A percentile compares a stretch with the other conserved stretches of the same genome.
These are phyloP conservation scores for Escallonia herrerae DNA, from an alignment of 129 eudicot species.

Conservation along the genomic window DNA sequence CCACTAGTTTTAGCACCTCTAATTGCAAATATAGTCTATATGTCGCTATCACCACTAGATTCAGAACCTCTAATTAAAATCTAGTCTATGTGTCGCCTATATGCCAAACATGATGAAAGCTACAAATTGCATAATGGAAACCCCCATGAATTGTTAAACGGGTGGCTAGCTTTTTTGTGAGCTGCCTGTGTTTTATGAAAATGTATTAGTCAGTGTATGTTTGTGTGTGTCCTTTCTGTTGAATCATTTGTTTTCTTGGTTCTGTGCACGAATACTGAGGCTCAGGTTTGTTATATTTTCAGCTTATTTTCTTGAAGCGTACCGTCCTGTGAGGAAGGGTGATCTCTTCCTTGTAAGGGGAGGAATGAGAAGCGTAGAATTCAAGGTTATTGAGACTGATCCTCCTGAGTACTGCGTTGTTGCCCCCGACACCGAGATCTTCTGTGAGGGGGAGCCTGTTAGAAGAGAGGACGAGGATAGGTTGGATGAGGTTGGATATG, in stretches of 20 bases:
- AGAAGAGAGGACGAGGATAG: slow-evolving; percentile 61
- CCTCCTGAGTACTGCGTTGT: slow-evolving; percentile 93
- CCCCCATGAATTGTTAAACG: no score
- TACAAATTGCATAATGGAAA: no score
- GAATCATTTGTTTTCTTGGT: neutral
- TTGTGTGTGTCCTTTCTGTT: no score
- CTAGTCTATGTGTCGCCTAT: no score
- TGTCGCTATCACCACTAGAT: no score
- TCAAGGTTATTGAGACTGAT: slow-evolving; percentile 80
- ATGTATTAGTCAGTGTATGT: no score
- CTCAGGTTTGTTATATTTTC: slow-evolving; percentile 14
- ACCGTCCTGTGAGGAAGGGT: slow-evolving; percentile 70
- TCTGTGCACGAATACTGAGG: neutral
- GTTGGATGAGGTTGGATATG: slow-evolving; percentile 63
- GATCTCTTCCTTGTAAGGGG: slow-evolving; percentile 63
- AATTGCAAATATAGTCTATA: no score
- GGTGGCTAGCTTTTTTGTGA: no score
- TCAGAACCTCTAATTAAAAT: no score
- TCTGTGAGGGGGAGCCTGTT: slow-evolving; percentile 68
- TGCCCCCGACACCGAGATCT: slow-evolving; percentile 73
- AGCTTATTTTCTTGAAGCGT: slow-evolving; percentile 63
- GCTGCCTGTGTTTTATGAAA: no score
- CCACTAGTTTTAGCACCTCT: no score
- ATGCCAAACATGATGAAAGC: no score
- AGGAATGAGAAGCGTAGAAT: slow-evolving; percentile 76